Evolutionary conservation across 78 protist species (phyloP).

Genomic region (Carpediemonas membranifera): DNA sequence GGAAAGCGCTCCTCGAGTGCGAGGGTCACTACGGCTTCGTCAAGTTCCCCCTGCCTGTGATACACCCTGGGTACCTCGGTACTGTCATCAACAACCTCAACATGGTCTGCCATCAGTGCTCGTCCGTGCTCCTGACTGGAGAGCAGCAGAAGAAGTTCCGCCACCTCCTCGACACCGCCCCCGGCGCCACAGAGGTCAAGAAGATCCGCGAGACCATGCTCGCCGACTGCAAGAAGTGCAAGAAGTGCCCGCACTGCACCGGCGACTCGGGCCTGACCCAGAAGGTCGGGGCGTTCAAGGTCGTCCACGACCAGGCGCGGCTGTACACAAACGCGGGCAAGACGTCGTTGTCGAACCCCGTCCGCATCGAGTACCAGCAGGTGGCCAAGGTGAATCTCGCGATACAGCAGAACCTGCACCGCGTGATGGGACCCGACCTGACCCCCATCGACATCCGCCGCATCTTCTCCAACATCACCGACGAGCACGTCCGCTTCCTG

Average conservation of each 20-base stretch:
- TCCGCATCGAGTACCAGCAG: neutral
- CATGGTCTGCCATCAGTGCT: neutral
- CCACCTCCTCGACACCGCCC: neutral
- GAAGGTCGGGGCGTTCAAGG: too few relatives aligned
- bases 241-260: slow-evolving; percentile 69
- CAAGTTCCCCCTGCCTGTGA: slow-evolving; percentile 82
- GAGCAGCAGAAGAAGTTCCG: neutral
- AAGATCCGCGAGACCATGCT: neutral
- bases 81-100: slow-evolving; percentile 36
- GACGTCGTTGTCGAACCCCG: slow-evolving; percentile 38
- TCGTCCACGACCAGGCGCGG: slow-evolving; percentile 29
- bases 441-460: slow-evolving; percentile 56
- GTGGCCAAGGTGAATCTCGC: neutral
- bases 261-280: slow-evolving; percentile 57
- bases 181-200: neutral
- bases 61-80: slow-evolving; percentile 82
- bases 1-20: slow-evolving; percentile 41
- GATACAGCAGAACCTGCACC: neutral
- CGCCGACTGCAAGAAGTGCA: slow-evolving; percentile 17
- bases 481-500: slow-evolving; percentile 53
- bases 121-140: neutral
- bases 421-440: slow-evolving; percentile 28
- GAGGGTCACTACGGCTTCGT: slow-evolving; percentile 90
- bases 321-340: slow-evolving; percentile 33
- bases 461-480: slow-evolving; percentile 58